Conservation (phyloP, 768 basidiomycete genomes). For the Boletus huronensis region DNA sequence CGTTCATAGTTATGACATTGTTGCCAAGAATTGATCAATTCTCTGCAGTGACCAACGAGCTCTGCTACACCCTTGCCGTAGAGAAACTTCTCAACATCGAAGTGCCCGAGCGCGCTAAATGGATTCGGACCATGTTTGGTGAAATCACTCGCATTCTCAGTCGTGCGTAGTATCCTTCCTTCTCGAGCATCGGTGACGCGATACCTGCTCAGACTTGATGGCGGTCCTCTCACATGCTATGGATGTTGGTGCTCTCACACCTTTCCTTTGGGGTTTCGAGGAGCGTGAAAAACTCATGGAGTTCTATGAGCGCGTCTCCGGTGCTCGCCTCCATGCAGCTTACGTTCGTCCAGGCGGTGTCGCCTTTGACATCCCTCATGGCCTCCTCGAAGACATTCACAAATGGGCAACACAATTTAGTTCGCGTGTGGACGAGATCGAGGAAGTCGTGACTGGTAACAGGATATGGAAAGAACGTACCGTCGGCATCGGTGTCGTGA, state of each 20-base stretch:
- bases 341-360: slow-evolving; percentile 98
- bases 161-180: slow-evolving; percentile 48
- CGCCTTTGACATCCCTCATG: slow-evolving; percentile 95
- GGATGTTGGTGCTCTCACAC: slow-evolving; percentile 97
- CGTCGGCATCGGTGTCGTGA: slow-evolving; percentile 84
- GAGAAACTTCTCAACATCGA: slow-evolving; percentile 98
- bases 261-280: slow-evolving; percentile 99
- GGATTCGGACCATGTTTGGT: slow-evolving; percentile 96
- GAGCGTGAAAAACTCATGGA: slow-evolving; percentile 99
- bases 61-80: slow-evolving; percentile 94
- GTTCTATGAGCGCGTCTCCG: slow-evolving; percentile 98
- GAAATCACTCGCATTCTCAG: slow-evolving; percentile 96
- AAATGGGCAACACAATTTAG: slow-evolving; percentile 96
- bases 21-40: slow-evolving; percentile 2
- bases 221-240: slow-evolving; percentile 92
- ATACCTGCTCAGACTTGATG: slow-evolving; percentile 71
- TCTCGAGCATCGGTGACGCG: slow-evolving; percentile 1
- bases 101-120: slow-evolving; percentile 95
- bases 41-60: slow-evolving; percentile 93
- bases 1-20: background rate
- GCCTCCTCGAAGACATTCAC: slow-evolving; percentile 98
- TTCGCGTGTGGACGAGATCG: slow-evolving; percentile 91
- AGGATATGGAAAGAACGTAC: slow-evolving; percentile 98
- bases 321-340: slow-evolving; percentile 95
- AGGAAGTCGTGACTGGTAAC: slow-evolving; percentile 96